A percentile compares a stretch with the other conserved stretches of the same genome.
phyloP scores from a whole-genome alignment of 2,329 filamentous ascomycete genomes.

The Penicillium sp. region DNA sequence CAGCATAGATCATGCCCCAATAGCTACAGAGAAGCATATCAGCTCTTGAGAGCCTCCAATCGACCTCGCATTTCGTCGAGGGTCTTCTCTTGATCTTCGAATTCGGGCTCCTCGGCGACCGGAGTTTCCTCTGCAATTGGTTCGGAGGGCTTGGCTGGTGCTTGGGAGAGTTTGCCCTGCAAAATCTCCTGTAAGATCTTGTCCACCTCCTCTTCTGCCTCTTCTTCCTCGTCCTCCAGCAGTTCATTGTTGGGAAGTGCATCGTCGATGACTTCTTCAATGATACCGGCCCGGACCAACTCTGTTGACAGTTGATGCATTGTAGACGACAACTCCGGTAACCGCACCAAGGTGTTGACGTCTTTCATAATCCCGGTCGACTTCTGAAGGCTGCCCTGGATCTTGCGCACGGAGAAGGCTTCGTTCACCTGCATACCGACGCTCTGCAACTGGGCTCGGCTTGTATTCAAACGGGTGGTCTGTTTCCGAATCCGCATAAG shows the following conservation, averaged over 20 bases:
- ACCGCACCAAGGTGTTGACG: slow-evolving; percentile 80
- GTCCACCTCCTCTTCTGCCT: slow-evolving; percentile 85
- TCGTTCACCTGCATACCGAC: slow-evolving; percentile 98
- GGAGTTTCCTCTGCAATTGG: slow-evolving; percentile 56
- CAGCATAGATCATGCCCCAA: background rate
- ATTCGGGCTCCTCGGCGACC: slow-evolving; percentile 65
- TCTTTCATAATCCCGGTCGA: slow-evolving; percentile 96
- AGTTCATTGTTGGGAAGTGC: slow-evolving; percentile 74
- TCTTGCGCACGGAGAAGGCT: slow-evolving; percentile 92
- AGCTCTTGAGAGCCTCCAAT: slow-evolving; percentile 89
- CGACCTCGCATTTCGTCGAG: slow-evolving; percentile 93
- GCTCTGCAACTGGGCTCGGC: slow-evolving; percentile 87
- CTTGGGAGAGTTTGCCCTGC: slow-evolving; percentile 76
- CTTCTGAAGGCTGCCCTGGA: slow-evolving; percentile 86
- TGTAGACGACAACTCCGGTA: slow-evolving; percentile 85
- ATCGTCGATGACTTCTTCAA: slow-evolving; percentile 96
- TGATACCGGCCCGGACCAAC: slow-evolving; percentile 91
- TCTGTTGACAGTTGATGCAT: slow-evolving; percentile 88
- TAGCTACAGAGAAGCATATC: slow-evolving; percentile 29
- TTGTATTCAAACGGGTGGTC: slow-evolving; percentile 74
- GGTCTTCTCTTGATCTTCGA: slow-evolving; percentile 86
- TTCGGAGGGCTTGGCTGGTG: slow-evolving; percentile 60
- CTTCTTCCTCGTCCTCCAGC: slow-evolving; percentile 71
- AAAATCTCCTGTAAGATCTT: slow-evolving; percentile 91
- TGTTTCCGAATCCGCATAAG: slow-evolving; percentile 82